Percentiles rank a stretch among this genome's conserved stretches.
Conservation (phyloP, 805 yeast species). For the Metschnikowia lachancei region DNA sequence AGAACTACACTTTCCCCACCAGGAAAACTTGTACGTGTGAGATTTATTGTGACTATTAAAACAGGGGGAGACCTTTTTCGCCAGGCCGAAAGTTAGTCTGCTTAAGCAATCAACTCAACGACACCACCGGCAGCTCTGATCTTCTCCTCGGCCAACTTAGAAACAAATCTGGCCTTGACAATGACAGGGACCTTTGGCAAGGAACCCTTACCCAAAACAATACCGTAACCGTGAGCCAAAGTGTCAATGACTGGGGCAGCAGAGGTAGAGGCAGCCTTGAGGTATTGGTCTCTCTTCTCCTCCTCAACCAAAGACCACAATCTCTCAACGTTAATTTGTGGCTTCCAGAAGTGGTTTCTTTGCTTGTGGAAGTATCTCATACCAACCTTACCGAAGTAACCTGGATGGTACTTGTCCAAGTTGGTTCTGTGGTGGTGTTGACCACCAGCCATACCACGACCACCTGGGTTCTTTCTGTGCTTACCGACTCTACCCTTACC, state of each 20-base stretch:
- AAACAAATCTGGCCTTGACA: constrained; percentile 99
- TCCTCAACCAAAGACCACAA: constrained; percentile 95
- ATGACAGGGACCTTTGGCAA: constrained; percentile 98
- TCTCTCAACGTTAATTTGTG: constrained; percentile 96
- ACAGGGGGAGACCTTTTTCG: constrained; percentile 9
- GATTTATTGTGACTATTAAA: constrained; percentile 23
- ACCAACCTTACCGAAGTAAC: constrained; percentile 99
- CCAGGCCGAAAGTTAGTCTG: constrained; percentile 8
- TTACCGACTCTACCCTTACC: constrained; percentile 99
- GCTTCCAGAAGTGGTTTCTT: constrained; percentile 93
- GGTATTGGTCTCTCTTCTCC: constrained; percentile 91
- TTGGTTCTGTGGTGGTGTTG: constrained; percentile 99
- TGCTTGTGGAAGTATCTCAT: constrained; percentile 99
- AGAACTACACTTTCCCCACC: not conserved
- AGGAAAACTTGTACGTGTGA: constrained; percentile 6
- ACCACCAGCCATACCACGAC: constrained; percentile 99
- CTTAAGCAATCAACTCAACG: constrained; percentile 97
- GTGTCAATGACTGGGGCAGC: constrained; percentile 99
- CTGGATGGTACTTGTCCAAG: constrained; percentile 99
- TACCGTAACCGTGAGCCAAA: constrained; percentile 99
- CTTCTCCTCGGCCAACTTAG: constrained; percentile 99
- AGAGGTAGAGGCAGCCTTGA: constrained; percentile 76
- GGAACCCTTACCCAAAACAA: constrained; percentile 99
- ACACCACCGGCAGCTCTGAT: constrained; percentile 99
- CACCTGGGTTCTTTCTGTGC: constrained; percentile 99